A percentile compares a stretch with the other conserved stretches of the same genome.
Evolutionary conservation across 2,329 filamentous ascomycete genomes (phyloP).

Genomic region (Colletotrichum trifolii): DNA sequence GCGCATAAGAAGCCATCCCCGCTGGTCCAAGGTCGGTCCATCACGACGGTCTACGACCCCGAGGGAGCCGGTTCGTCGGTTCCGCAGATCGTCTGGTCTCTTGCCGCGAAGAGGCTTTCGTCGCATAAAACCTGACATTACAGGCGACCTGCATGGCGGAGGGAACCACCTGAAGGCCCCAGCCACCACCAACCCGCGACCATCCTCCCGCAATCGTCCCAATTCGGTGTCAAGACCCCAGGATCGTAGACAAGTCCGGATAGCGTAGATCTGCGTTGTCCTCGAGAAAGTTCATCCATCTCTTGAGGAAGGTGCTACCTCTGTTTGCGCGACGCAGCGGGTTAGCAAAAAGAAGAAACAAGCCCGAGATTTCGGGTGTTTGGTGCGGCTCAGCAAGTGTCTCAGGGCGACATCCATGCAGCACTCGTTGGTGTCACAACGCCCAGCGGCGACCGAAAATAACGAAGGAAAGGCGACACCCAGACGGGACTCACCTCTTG

Average conservation of each 20-base stretch:
- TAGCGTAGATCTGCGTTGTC: conserved; percentile 91
- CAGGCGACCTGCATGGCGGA: conserved; percentile 9
- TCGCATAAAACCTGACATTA: conserved; percentile 31
- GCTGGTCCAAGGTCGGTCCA: conserved; percentile 17
- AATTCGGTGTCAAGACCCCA: conserved; percentile 28
- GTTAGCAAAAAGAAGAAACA: conserved; percentile 35
- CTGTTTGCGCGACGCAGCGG: conserved; percentile 56
- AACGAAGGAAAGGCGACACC: conserved; percentile 27
- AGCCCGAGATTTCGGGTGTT: conserved; percentile 24
- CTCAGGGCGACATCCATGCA: conserved; percentile 26
- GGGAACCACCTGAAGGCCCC: background rate
- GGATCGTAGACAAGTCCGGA: conserved; percentile 70
- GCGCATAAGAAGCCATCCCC: conserved; percentile 32
- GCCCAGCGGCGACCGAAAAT: conserved; percentile 6
- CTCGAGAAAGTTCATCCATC: conserved; percentile 92
- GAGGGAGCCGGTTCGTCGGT: conserved; percentile 29
- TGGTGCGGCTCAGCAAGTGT: conserved; percentile 28
- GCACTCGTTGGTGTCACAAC: conserved; percentile 26
- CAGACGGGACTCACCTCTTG: conserved; percentile 72
- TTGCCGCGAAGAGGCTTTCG: conserved; percentile 2
- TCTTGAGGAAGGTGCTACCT: conserved; percentile 85
- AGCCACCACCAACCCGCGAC: conserved; percentile 8
- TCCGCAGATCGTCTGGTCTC: conserved; percentile 31
- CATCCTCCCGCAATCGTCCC: conserved; percentile 14
- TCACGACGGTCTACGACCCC: conserved; percentile 11